Conservation (phyloP, 345 rosid species). For the Corchorus capsularis region DNA sequence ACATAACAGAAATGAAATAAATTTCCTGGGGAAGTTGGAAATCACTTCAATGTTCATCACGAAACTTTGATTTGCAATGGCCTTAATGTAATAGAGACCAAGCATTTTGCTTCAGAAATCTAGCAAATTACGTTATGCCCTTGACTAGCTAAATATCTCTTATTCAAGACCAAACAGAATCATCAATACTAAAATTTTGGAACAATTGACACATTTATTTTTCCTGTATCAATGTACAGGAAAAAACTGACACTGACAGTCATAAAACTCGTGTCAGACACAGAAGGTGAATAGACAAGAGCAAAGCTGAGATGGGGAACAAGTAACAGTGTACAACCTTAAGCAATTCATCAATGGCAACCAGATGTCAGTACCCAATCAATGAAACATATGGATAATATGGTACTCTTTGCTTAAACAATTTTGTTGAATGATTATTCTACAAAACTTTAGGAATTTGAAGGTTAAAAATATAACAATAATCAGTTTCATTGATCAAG, state of each 20-base stretch:
- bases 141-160: too few relatives aligned
- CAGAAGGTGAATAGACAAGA: not conserved
- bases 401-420: not conserved
- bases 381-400: not conserved
- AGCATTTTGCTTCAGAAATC: too few relatives aligned
- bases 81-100: too few relatives aligned
- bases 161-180: not conserved
- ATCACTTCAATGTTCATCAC: too few relatives aligned
- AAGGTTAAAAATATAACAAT: not conserved
- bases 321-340: not conserved
- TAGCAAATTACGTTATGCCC: too few relatives aligned
- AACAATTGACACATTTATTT: not conserved
- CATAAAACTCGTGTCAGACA: not conserved
- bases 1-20: too few relatives aligned
- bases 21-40: too few relatives aligned
- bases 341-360: not conserved
- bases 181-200: too few relatives aligned
- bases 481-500: not conserved
- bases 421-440: not conserved
- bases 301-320: too few relatives aligned
- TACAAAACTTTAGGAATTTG: not conserved
- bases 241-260: not conserved
- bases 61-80: too few relatives aligned
- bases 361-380: not conserved
- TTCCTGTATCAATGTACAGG: not conserved